Conservation (phyloP, 257 asterid species). For the Solanum okadae region DNA sequence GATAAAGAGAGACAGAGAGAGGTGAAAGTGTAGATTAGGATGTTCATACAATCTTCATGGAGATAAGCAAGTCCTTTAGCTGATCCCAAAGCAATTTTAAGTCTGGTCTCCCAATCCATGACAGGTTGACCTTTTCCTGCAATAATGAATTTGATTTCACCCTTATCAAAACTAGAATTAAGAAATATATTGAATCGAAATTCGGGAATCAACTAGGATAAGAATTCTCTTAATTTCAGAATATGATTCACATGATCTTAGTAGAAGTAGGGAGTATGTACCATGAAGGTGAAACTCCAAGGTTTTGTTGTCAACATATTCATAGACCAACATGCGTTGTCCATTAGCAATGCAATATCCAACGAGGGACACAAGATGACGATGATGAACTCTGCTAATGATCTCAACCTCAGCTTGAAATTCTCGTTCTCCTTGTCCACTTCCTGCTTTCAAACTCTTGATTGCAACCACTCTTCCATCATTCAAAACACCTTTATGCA, state of each 20-base stretch:
- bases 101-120: conserved; percentile 69
- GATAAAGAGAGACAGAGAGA: neutral
- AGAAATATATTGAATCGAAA: neutral
- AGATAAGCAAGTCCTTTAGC: conserved; percentile 94
- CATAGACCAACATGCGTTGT: conserved; percentile 76
- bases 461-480: conserved; percentile 62
- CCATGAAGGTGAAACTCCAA: conserved; percentile 88
- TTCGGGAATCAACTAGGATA: neutral
- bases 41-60: conserved; percentile 79
- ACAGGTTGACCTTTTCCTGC: conserved; percentile 73
- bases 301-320: conserved; percentile 67
- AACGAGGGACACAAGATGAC: conserved; percentile 90
- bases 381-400: conserved; percentile 93
- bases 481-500: conserved; percentile 62
- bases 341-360: conserved; percentile 75
- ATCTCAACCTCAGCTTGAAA: conserved; percentile 96
- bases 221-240: neutral
- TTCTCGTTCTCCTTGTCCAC: conserved; percentile 95
- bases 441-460: conserved; percentile 78
- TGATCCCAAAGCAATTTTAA: conserved; percentile 82
- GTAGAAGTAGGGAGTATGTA: neutral
- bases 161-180: neutral
- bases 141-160: neutral
- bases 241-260: neutral
- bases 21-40: neutral